Base-by-base conservation (phyloP, 2,329 filamentous ascomycete genomes). In the Domatiomyces globalis region DNA sequence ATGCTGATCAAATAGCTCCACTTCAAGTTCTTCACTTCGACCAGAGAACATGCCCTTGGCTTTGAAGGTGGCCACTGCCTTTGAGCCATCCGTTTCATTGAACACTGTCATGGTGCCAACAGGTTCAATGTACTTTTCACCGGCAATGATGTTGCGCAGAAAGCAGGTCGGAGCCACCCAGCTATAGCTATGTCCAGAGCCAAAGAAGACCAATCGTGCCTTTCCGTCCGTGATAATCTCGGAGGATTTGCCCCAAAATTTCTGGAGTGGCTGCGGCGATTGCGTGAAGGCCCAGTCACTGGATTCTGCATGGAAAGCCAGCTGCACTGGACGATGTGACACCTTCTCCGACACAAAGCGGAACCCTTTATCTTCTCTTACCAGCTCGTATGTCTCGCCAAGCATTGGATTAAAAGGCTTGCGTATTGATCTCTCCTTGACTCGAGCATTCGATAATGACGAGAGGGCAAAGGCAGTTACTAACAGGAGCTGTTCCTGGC, bases 361-460 rank as follows among this genome's bases (percentile, higher is more conserved):
- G 69, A 94, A 94, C 1, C 88, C 88, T 51, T 83, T 79, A 58
- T 94, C 88, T 57, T 89, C 83, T 44, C 90, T 83, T 29, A 98
- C 79, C 36, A 98, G 78, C 68, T 98, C 92, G 66, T 80, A 98
- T 0, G 92, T 98, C 69, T 98, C 92, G 47, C 92, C 92, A 0
- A 98, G 79, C 72, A 98, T 84, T 2, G 92, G 92, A 61, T 95
- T 98, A 70, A 96, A 98, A 0, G 92, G 92, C 65, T 98, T 98
- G 58, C 92, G 85, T 54, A 94, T 86, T 2, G 89, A 83, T 43
- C 92, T 85, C 66, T 98, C 92, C 63, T 88, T 94, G 56, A 88
- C 82, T 27, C 92, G 81, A 45, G 78, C 79, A 62, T 79, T 83
- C 53, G 88, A 92, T 60, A 95, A 86, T 55, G 84, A 80, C 8